Base-by-base conservation (phyloP, 306 rosid genomes). In the Abrus pulchellus region DNA sequence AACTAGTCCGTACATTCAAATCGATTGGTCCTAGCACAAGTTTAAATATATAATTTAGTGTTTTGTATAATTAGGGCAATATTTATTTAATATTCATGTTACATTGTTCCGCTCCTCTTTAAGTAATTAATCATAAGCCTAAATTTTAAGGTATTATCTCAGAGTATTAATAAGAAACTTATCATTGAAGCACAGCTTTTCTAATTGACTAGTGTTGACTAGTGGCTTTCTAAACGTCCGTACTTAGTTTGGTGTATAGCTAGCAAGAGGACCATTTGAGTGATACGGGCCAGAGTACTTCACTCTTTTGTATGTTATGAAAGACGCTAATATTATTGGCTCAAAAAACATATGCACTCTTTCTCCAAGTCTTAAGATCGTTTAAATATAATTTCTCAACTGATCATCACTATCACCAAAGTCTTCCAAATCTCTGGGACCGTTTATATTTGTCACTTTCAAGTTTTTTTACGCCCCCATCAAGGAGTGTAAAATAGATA, bases 91-190 rank as follows among this genome's bases (percentile, higher is more conserved):
- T 45, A 68, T 68, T 45, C 28, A 29, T 68, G 27, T 28, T 68
- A 68, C 55, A 28, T 68, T 28, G 40, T 11, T 40, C 56, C 5
- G 1, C 9, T 4, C 8, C 56, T 27, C 1, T 68, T 68, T 68
- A 27, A 68, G 9, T 68, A 68, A 67, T 45, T 10, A 45, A 68
- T 68, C 33, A 45, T 47, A 68, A 68, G 44, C 57, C 28, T 27
- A 28, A 45, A 3, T 41, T 29, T 47, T 12, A 10, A 12, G 43
- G 7, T 48, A 41, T 69, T 48, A 1, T 1, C 9, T 59, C 7
- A 9, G 40, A 11, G 44, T 61, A 11, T 33, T 61, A 61, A 61
- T 11, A 3, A 69, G 44, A 13, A 69, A n/a, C 10, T 29, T 48
- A 48, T 49, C 3, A 47, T 68, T 68, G 57, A 68, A 68, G 41